phyloP scores from a whole-genome alignment of 768 basidiomycete genomes.

The Cantharellus cinnabarinus region DNA sequence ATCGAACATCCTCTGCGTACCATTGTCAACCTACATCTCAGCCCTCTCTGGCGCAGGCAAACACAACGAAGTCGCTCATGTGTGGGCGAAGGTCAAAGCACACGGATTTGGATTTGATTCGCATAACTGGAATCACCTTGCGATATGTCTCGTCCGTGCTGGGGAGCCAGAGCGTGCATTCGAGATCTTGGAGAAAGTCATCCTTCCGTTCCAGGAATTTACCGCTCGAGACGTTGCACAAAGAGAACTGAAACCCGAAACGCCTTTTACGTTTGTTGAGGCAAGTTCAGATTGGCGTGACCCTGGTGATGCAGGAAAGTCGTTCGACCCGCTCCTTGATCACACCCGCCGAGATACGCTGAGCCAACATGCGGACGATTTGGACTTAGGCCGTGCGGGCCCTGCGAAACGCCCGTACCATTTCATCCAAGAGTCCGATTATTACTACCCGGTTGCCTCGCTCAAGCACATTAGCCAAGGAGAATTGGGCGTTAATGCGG shows the following conservation, averaged over 20 bases:
- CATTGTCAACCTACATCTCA: slow-evolving; percentile 68
- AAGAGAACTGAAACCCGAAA: slow-evolving; percentile 18
- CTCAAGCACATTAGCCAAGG: background rate
- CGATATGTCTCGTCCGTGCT: slow-evolving; percentile 52
- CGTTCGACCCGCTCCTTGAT: background rate
- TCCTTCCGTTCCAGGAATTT: slow-evolving; percentile 36
- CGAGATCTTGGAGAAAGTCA: slow-evolving; percentile 55
- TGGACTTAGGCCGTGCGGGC: background rate
- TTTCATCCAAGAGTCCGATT: background rate
- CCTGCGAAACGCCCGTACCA: background rate
- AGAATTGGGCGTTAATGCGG: background rate
- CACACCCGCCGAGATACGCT: background rate
- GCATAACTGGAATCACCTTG: slow-evolving; percentile 82
- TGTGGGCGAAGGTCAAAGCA: slow-evolving; percentile 44
- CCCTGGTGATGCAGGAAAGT: background rate
- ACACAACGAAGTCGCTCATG: slow-evolving; percentile 37
- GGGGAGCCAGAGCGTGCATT: slow-evolving; percentile 72
- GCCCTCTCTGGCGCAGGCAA: slow-evolving; percentile 41
- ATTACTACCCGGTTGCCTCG: background rate
- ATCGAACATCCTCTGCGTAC: slow-evolving; percentile 45
- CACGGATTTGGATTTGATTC: slow-evolving; percentile 63
- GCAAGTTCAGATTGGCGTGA: background rate
- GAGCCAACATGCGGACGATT: background rate
- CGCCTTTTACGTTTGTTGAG: slow-evolving; percentile 21
- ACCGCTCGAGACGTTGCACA: slow-evolving; percentile 10